These are phyloP conservation scores for Rhizophora mangle DNA, from an alignment of 345 rosid species.

Conservation along the genomic window DNA sequence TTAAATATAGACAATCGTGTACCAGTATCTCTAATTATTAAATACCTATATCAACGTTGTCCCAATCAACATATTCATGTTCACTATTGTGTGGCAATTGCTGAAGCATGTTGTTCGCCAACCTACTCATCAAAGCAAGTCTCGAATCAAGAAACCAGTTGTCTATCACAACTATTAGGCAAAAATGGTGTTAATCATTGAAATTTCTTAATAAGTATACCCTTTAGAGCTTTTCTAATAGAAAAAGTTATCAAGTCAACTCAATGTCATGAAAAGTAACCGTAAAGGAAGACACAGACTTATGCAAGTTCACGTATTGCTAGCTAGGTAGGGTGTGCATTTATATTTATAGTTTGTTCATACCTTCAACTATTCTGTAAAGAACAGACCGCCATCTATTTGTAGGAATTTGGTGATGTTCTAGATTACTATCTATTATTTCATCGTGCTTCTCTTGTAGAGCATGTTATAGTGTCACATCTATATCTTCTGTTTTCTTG, in stretches of 20 bases:
- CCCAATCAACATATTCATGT: slow-evolving; percentile 35
- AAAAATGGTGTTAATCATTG: background rate
- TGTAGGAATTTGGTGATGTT: slow-evolving; percentile 45
- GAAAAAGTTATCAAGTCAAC: background rate
- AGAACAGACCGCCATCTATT: slow-evolving; percentile 93
- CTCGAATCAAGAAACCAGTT: background rate
- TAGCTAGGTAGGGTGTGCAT: no score
- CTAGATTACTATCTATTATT: slow-evolving; percentile 51
- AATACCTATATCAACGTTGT: no score
- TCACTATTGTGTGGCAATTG: no score
- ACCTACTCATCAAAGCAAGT: slow-evolving; percentile 13
- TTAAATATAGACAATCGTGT: no score
- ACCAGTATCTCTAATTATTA: no score
- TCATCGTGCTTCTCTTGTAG: slow-evolving; percentile 74
- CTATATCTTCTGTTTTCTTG: slow-evolving; percentile 69
- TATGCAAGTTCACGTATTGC: no score
- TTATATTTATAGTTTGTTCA: background rate
- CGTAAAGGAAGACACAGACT: no score
- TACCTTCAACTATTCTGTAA: slow-evolving; percentile 88
- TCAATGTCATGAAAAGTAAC: background rate
- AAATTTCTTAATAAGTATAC: background rate
- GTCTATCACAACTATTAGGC: background rate
- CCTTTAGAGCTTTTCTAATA: background rate
- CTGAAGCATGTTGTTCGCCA: slow-evolving; percentile 2
- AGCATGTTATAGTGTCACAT: slow-evolving; percentile 60